Evolutionary conservation across 164 flowering plant species (phyloP), one percentile per base, ranked within the genome.

Genomic region (Santalum album): DNA sequence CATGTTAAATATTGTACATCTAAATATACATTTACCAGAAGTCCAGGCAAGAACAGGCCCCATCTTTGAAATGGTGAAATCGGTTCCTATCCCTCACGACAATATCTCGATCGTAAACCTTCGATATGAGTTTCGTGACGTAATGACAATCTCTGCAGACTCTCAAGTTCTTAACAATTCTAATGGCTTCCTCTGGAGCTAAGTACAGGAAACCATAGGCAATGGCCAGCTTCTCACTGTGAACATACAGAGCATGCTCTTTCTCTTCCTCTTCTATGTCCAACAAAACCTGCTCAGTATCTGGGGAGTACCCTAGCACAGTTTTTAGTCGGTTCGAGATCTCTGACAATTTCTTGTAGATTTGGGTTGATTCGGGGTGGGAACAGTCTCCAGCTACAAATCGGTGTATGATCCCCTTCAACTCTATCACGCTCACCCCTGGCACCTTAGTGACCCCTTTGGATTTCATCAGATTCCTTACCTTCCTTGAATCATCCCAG

Each of bases 211-310:
- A 40, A n/a, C 69, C 73, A 51, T 49, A 69, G 17, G 73, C 69
- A 57, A 69, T 62, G n/a, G 73, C 73, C 20, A 69, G 49, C 57
- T 62, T 69, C 63, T 69, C 73, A 58, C 73, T 69, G 44, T 69
- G 73, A 39, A 65, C 56, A 1, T 57, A 49, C 24, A 69, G 25
- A 6, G 45, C 63, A 19, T 61, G 57, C 56, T 65, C 73, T 29
- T 69, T 69, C 57, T 69, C 73, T 52, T 69, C 69, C 42, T 69
- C 70, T 46, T 66, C 70, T 38, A 70, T 51, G 39, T 66, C 70
- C 29, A 65, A 46, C 24, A 70, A 59, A 17, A 56, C 70, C 44
- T 62, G 55, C 19, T 63, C 51, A 22, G 70, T 66, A 59, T 66
- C 61, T 22, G 74, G 74, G 20, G 24, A 40, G 38, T 70, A 70